Base-by-base conservation (phyloP, 164 flowering plant genomes). In the Nymphaea colorata region DNA sequence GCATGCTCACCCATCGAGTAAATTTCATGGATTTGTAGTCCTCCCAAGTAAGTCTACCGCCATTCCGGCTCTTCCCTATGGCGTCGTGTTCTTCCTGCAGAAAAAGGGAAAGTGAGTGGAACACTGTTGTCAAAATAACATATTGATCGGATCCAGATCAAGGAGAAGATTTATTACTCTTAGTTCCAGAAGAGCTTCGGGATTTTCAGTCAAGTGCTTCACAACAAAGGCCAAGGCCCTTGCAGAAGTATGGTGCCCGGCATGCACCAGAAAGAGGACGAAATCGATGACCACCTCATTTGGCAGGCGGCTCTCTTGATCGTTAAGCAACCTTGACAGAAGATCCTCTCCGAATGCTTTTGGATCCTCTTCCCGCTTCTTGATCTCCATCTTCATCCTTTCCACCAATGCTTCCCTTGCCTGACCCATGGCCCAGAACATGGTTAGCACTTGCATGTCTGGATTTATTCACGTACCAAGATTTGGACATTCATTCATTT, bases 1-100 rank as follows among this genome's bases (percentile, higher is more conserved):
- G 36, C 10, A 55, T 16, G 16, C 70, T 55, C 41, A 68, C 70
- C 25, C 63, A 68, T 68, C 59, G 70, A n/a, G 70, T 68, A 63
- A 59, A 68, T 6, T 60, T n/a, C 70, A 68, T 68, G 5, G 62
- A 60, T 36, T 59, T 68, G 64, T 68, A 68, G 41, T 68, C 70
- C 70, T 68, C 70, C 70, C 70, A 68, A 3, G 64, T 68, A 36
- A 68, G 70, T 62, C 59, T 68, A 7, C 42, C 47, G 5, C 25
- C 16, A 61, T 10, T 59, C 63, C 16, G 5, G 64, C n/a, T 61
- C 64, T 61, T 61, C 41, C 18, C 64, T 17, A 61, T 61, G 18
- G 12, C n/a, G 42, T 61, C 64, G 8, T 61, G 64, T 41, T 61
- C 64, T 61, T 61, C 64, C 64, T 61, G 57, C 57, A 25, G 36